A percentile compares a stretch with the other conserved stretches of the same genome.
phyloP scores from a whole-genome alignment of 1,284 basidiomycete genomes.

The Cerioporus squamosus region DNA sequence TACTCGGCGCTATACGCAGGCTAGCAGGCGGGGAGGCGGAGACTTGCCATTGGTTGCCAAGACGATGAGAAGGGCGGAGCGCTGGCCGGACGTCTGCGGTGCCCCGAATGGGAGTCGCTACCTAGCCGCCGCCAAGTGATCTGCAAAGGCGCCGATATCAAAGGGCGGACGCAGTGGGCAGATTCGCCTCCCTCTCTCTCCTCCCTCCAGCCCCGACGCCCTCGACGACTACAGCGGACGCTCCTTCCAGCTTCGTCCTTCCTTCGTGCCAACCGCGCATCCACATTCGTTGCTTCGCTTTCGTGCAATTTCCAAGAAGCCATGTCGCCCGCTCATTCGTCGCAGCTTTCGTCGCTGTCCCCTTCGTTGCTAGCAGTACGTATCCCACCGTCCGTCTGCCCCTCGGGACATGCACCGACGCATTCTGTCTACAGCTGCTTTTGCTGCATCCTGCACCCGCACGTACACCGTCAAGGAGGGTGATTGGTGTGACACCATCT shows the following conservation, averaged over 20 bases:
- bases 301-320: slow-evolving; percentile 20
- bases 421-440: slow-evolving; percentile 36
- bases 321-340: slow-evolving; percentile 50
- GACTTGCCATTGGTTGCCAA: not conserved
- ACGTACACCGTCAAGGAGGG: slow-evolving; percentile 60
- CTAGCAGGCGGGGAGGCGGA: no score
- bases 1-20: no score
- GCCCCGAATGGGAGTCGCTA: not conserved
- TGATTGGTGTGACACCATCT: slow-evolving; percentile 74
- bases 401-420: slow-evolving; percentile 3
- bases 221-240: slow-evolving; percentile 22
- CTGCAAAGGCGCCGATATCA: slow-evolving; percentile 15
- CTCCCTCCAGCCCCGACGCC: slow-evolving; percentile 15
- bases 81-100: no score
- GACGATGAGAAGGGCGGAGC: no score
- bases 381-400: slow-evolving; percentile 6
- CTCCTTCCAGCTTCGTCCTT: slow-evolving; percentile 22
- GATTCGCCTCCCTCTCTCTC: slow-evolving; percentile 1
- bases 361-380: slow-evolving; percentile 49
- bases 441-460: slow-evolving; percentile 58
- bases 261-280: slow-evolving; percentile 21
- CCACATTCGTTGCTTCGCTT: slow-evolving; percentile 30
- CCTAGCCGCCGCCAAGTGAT: slow-evolving; percentile 12
- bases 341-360: slow-evolving; percentile 46
- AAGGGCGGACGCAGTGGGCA: slow-evolving; percentile 2